Conservation (phyloP, 2,329 filamentous ascomycete species). For the Fusarium setosum region DNA sequence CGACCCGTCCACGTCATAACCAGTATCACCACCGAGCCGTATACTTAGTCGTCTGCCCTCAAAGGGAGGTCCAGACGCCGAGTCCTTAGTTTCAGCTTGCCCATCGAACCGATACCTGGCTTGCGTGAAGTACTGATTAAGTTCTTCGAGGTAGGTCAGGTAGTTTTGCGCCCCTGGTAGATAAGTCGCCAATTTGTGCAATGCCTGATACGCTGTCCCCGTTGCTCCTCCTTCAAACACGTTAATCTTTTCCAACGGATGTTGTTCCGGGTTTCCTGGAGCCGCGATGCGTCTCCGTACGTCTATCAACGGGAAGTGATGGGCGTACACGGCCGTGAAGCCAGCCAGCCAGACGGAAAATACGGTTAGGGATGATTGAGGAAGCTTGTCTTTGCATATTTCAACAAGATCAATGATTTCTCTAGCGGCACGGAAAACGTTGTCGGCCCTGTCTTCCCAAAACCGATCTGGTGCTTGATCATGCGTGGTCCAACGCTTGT, state of each 20-base stretch:
- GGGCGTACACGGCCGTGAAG: constrained; percentile 74
- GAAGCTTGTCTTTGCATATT: constrained; percentile 70
- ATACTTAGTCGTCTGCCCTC: constrained; percentile 24
- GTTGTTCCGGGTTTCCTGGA: constrained; percentile 1
- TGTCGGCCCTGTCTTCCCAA: constrained; percentile 71
- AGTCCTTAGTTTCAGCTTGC: not conserved
- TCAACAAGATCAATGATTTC: constrained; percentile 74
- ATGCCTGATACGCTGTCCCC: constrained; percentile 26
- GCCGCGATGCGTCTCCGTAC: constrained; percentile 47
- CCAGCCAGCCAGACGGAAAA: constrained; percentile 76
- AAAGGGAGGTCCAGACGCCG: not conserved
- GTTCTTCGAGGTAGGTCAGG: constrained; percentile 23
- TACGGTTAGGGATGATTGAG: constrained; percentile 74
- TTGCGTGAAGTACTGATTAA: constrained; percentile 23
- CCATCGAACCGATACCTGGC: constrained; percentile 5
- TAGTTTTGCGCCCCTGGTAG: constrained; percentile 31
- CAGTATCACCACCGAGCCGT: constrained; percentile 21
- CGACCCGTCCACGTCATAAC: constrained; percentile 2
- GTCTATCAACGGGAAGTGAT: constrained; percentile 78
- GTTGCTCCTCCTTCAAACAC: constrained; percentile 10
- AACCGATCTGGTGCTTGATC: constrained; percentile 54
- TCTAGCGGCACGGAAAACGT: constrained; percentile 71
- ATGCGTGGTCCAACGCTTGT: constrained; percentile 44
- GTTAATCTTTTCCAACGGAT: not conserved
- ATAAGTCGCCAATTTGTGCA: constrained; percentile 24